phyloP scores from a whole-genome alignment of 208 protist genomes.

The Acanthamoeba triangularis region DNA sequence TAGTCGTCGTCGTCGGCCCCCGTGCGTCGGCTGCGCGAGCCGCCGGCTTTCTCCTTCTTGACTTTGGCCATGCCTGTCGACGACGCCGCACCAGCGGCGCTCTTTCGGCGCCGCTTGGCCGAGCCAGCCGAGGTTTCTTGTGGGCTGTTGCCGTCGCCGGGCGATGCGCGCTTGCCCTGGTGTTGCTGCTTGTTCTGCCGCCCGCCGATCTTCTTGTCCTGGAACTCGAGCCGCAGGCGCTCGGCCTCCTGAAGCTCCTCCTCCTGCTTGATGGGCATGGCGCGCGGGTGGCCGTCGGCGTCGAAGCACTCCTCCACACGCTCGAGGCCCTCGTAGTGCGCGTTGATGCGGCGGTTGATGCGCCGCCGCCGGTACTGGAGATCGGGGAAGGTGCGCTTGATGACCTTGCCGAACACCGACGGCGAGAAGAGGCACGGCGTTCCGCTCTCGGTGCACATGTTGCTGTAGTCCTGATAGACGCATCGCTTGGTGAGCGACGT shows the following conservation, averaged over 20 bases:
- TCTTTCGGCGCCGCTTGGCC: background rate
- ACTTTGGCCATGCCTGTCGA: background rate
- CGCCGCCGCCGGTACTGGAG: slow-evolving; percentile 37
- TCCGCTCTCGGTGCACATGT: slow-evolving; percentile 29
- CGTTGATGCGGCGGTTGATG: slow-evolving; percentile 53
- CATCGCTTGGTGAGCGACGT: slow-evolving; percentile 42
- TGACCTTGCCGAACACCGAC: slow-evolving; percentile 55
- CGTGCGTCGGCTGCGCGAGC: background rate
- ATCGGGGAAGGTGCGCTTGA: slow-evolving; percentile 60
- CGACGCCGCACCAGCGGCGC: background rate
- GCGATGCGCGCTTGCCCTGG: too few species aligned
- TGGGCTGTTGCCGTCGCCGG: background rate
- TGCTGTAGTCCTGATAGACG: slow-evolving; percentile 59
- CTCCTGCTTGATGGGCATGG: slow-evolving; percentile 17
- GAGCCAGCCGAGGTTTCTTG: background rate
- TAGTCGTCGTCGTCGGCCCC: background rate
- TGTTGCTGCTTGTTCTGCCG: background rate
- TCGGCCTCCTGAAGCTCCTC: slow-evolving; percentile 28
- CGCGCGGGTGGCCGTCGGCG: background rate
- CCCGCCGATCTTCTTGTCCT: slow-evolving; percentile 53
- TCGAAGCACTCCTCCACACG: slow-evolving; percentile 15
- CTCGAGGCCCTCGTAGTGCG: slow-evolving; percentile 52
- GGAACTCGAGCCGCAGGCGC: background rate
- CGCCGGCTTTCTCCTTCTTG: background rate
- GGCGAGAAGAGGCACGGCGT: slow-evolving; percentile 34